These are phyloP conservation scores for Cyclotella baltica DNA, from an alignment of 108 stramenopile genomes.

Conservation along the genomic window DNA sequence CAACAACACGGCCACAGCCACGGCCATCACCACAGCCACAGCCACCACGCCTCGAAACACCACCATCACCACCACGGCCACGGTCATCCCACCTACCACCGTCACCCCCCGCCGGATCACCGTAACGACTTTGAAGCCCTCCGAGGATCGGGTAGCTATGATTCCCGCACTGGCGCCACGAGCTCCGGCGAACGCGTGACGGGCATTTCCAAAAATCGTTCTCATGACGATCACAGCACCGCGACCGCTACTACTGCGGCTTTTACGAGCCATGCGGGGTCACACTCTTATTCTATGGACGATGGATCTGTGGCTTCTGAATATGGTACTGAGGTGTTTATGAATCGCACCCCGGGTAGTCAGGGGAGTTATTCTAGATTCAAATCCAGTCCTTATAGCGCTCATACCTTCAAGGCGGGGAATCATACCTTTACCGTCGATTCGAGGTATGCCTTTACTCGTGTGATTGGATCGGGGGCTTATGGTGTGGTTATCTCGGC, in stretches of 20 bases:
- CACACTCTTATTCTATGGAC: constrained; percentile 50
- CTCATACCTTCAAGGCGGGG: constrained; percentile 85
- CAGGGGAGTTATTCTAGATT: constrained; percentile 26
- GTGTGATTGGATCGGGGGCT: constrained; percentile 94
- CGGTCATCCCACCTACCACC: constrained; percentile 5
- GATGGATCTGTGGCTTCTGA: constrained; percentile 51
- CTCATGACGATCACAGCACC: constrained; percentile 34
- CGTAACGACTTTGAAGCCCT: constrained; percentile 34
- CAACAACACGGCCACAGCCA: constrained; percentile 12
- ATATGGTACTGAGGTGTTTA: constrained; percentile 51
- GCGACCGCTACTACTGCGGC: constrained; percentile 49
- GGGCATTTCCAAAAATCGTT: constrained; percentile 39
- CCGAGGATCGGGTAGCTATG: constrained; percentile 29
- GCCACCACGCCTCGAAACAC: constrained; percentile 28
- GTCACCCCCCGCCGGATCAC: constrained; percentile 13
- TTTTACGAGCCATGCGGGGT: constrained; percentile 40
- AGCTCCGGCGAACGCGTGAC: no score
- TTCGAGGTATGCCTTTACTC: constrained; percentile 76
- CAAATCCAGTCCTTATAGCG: constrained; percentile 59
- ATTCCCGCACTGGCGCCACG: constrained; percentile 29
- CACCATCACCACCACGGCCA: constrained; percentile 33
- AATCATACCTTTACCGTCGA: constrained; percentile 90
- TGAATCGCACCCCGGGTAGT: constrained; percentile 34
- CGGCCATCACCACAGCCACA: constrained; percentile 24
- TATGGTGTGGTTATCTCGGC: constrained; percentile 98